phyloP scores from a whole-genome alignment of 768 basidiomycete species.

The Ephemerocybe angulata region DNA sequence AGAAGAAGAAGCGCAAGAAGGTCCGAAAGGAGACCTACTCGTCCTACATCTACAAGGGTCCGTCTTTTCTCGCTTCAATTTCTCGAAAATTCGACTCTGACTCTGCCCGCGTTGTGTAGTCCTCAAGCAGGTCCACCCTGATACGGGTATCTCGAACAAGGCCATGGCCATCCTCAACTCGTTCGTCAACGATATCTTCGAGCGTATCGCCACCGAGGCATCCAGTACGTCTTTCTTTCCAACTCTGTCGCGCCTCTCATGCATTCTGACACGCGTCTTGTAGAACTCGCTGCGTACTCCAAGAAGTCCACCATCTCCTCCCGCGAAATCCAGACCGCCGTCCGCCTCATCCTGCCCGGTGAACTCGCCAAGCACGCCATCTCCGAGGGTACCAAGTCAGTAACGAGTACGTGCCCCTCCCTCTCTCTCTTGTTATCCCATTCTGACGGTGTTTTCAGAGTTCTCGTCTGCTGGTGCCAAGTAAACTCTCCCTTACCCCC shows the following conservation, averaged over 20 bases:
- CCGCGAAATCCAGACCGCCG: conserved; percentile 96
- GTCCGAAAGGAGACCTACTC: conserved; percentile 89
- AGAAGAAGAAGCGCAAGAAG: conserved; percentile 91
- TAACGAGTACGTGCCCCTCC: conserved; percentile 42
- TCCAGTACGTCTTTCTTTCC: conserved; percentile 55
- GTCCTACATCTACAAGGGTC: conserved; percentile 93
- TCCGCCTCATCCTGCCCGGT: conserved; percentile 95
- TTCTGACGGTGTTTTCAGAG: not conserved
- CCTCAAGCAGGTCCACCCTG: conserved; percentile 95
- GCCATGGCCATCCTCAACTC: conserved; percentile 90
- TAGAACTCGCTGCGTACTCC: conserved; percentile 95
- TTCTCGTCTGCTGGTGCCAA: not conserved
- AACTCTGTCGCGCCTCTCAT: conserved; percentile 6
- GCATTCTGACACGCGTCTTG: not conserved
- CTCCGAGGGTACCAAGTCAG: conserved; percentile 78
- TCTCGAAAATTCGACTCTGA: not conserved
- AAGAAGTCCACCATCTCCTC: conserved; percentile 99
- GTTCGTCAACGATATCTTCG: conserved; percentile 93
- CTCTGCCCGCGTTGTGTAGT: conserved; percentile 42
- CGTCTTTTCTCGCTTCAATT: conserved; percentile 15
- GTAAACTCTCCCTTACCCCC: too few relatives aligned
- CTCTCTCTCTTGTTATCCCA: conserved; percentile 1
- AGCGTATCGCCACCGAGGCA: conserved; percentile 86
- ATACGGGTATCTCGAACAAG: conserved; percentile 98
- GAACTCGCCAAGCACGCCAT: conserved; percentile 99